Evolutionary conservation across 2,329 filamentous ascomycete species (phyloP).

Genomic region (Colletotrichum echinochloae): DNA sequence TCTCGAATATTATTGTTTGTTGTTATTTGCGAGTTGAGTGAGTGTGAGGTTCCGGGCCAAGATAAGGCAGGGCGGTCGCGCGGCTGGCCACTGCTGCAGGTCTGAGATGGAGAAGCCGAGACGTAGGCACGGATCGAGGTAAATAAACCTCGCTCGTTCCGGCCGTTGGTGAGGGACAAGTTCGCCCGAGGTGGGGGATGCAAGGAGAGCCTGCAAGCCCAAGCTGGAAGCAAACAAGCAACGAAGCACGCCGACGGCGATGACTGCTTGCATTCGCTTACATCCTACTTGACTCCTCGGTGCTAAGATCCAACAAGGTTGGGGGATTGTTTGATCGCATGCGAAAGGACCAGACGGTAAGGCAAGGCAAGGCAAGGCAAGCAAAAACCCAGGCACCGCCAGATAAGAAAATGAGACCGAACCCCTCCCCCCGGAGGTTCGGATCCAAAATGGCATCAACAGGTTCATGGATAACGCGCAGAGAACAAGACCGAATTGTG

Average conservation of each 20-base stretch:
- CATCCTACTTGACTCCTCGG: too few species aligned
- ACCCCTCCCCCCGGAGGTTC: background rate
- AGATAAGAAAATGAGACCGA: background rate
- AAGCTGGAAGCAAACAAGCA: slow-evolving; percentile 2
- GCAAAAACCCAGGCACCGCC: too few species aligned
- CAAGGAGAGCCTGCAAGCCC: background rate
- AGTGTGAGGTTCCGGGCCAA: background rate
- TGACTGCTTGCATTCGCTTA: too few species aligned
- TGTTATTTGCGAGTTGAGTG: background rate
- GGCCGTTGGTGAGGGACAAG: background rate
- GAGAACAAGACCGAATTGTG: slow-evolving; percentile 25
- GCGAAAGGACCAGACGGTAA: background rate
- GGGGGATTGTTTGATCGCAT: background rate
- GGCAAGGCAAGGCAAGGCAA: too few species aligned
- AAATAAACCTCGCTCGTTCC: background rate
- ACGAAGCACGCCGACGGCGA: slow-evolving; percentile 1
- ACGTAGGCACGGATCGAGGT: background rate
- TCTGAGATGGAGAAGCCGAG: slow-evolving; percentile 16
- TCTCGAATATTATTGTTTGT: slow-evolving; percentile 6
- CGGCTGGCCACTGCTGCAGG: background rate
- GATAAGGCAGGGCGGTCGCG: slow-evolving; percentile 20
- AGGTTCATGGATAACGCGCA: background rate
- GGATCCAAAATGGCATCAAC: background rate
- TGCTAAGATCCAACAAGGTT: slow-evolving; percentile 12
- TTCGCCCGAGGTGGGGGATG: background rate